These are phyloP conservation scores for Friedmanniomyces simplex DNA, from an alignment of 495 filamentous ascomycete genomes.

Conservation along the genomic window DNA sequence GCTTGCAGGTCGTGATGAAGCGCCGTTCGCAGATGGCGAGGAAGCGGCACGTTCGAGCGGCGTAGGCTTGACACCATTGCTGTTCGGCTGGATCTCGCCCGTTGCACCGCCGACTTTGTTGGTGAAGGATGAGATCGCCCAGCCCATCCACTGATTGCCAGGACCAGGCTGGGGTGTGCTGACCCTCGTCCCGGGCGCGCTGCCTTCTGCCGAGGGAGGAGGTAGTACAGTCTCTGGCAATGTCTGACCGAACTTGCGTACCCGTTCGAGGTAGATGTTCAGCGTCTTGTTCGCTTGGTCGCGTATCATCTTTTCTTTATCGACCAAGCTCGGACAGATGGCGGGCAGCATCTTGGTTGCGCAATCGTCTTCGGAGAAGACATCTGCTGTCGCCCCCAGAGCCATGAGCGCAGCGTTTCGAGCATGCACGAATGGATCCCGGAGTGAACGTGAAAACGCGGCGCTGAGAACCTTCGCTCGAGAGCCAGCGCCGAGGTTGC, in stretches of 20 bases:
- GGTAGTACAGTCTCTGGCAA: conserved; percentile 74
- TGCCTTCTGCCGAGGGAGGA: conserved; percentile 30
- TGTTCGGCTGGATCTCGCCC: conserved; percentile 61
- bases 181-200: conserved; percentile 50
- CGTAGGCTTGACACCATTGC: conserved; percentile 17
- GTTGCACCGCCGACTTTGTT: conserved; percentile 77
- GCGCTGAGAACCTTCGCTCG: conserved; percentile 79
- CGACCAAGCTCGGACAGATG: conserved; percentile 68
- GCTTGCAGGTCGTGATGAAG: background rate
- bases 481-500: conserved; percentile 65
- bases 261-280: conserved; percentile 75
- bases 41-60: conserved; percentile 13
- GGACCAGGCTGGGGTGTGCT: conserved; percentile 57
- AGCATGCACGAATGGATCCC: conserved; percentile 90
- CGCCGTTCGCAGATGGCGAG: conserved; percentile 10
- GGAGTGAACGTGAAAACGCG: conserved; percentile 76
- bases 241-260: conserved; percentile 61
- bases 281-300: conserved; percentile 87
- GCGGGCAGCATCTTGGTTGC: conserved; percentile 71
- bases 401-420: conserved; percentile 81
- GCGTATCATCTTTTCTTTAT: conserved; percentile 86
- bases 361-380: conserved; percentile 85
- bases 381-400: conserved; percentile 69
- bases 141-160: conserved; percentile 62
- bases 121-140: conserved; percentile 98